Evolutionary conservation across 805 yeast species (phyloP).

Genomic region (Novakomyces olei): DNA sequence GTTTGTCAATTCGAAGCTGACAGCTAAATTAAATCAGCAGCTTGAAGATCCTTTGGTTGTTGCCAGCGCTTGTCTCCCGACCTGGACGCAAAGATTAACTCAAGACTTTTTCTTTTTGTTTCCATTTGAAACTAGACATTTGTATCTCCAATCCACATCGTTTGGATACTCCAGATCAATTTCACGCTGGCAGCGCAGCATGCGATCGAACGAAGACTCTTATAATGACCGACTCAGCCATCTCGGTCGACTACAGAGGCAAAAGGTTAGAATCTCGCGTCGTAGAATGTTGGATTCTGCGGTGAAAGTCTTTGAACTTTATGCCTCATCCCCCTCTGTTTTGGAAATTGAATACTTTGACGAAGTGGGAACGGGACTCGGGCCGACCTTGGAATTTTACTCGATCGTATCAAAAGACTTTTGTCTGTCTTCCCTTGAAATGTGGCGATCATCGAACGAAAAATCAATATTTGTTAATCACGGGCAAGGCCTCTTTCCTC

Average conservation of each 20-base stretch:
- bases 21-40: conserved; percentile 71
- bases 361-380: conserved; percentile 90
- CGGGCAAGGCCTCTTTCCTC: conserved; percentile 47
- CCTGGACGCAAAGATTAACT: conserved; percentile 61
- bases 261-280: conserved; percentile 59
- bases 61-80: conserved; percentile 67
- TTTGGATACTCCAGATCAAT: conserved; percentile 74
- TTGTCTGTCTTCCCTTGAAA: conserved; percentile 26
- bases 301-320: conserved; percentile 47
- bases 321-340: conserved; percentile 60
- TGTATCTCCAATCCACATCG: conserved; percentile 66
- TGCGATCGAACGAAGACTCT: conserved; percentile 3
- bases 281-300: conserved; percentile 53
- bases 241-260: conserved; percentile 56
- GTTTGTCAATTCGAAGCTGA: conserved; percentile 57
- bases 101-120: conserved; percentile 58
- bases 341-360: conserved; percentile 71
- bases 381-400: conserved; percentile 88
- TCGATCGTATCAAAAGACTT: conserved; percentile 61
- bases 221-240: conserved; percentile 17
- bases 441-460: conserved; percentile 41
- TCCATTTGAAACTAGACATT: conserved; percentile 59
- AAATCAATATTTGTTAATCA: conserved; percentile 20
- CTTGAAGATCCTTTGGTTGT: conserved; percentile 75
- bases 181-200: conserved; percentile 33